Evolutionary conservation across 23 red algal genomes (phyloP).

Genomic region (Porphyridium purpureum): DNA sequence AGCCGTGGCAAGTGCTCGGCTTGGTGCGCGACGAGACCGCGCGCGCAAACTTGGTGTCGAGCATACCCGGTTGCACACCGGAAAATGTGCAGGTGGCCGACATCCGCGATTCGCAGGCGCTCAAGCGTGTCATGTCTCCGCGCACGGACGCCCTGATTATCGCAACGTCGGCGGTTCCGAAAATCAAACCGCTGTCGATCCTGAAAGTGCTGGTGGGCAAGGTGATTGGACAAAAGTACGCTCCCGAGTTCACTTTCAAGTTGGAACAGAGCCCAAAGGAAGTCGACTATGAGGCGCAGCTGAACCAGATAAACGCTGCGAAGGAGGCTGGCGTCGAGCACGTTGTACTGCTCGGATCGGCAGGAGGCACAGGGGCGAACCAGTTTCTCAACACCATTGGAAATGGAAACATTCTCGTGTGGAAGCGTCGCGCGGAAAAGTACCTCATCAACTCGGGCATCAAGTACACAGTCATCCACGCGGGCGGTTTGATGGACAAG

Average conservation of each 20-base stretch:
- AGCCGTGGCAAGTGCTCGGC: constrained; percentile 14
- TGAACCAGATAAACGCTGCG: constrained; percentile 51
- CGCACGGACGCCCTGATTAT: constrained; percentile 41
- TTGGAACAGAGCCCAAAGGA: constrained; percentile 28
- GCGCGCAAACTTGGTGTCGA: constrained; percentile 9
- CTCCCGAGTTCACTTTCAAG: constrained; percentile 32
- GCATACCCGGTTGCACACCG: not conserved
- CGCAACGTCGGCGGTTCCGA: constrained; percentile 31
- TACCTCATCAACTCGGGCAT: constrained; percentile 53
- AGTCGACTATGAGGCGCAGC: constrained; percentile 31
- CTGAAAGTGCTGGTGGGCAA: too few relatives aligned
- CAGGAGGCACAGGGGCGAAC: constrained; percentile 35
- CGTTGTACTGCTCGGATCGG: constrained; percentile 38
- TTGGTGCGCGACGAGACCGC: constrained; percentile 24
- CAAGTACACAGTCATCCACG: constrained; percentile 59
- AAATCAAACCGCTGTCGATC: constrained; percentile 20
- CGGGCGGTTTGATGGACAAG: constrained; percentile 39
- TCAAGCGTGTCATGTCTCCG: constrained; percentile 12
- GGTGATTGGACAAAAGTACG: constrained; percentile 13
- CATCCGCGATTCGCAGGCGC: constrained; percentile 24
- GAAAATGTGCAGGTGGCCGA: constrained; percentile 17
- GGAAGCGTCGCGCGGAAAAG: constrained; percentile 49
- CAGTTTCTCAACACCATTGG: constrained; percentile 60
- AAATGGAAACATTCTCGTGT: constrained; percentile 62
- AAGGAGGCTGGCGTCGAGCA: constrained; percentile 38